Percentiles rank a stretch among this genome's conserved stretches.
Evolutionary conservation across 345 rosid species (phyloP).

Genomic region (Trapa incisa): DNA sequence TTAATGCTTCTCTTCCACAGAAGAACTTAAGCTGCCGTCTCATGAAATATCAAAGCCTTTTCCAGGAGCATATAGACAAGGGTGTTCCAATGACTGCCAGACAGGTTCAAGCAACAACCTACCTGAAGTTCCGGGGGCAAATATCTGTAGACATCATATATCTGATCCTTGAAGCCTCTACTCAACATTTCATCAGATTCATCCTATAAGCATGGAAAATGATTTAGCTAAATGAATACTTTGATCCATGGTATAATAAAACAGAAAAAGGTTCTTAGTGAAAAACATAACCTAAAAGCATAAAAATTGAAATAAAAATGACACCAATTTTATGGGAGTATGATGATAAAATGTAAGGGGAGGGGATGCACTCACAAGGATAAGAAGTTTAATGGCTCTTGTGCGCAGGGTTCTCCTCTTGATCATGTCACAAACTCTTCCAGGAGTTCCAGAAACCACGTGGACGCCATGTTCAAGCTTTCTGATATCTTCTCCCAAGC

Average conservation of each 20-base stretch:
- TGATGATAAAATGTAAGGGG: neutral
- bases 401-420: conserved; percentile 90
- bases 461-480: conserved; percentile 57
- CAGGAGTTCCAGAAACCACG: conserved; percentile 94
- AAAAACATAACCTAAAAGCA: neutral
- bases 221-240: neutral
- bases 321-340: neutral
- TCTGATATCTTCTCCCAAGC: conserved; percentile 92
- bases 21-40: neutral
- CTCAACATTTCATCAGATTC: conserved; percentile 98
- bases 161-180: conserved; percentile 98
- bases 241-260: neutral
- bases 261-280: neutral
- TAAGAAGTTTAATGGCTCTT: conserved; percentile 41
- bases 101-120: neutral
- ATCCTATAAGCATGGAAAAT: conserved; percentile 24
- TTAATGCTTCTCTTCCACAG: no score
- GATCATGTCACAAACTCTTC: conserved; percentile 97
- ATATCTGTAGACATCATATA: conserved; percentile 86
- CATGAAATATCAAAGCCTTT: neutral
- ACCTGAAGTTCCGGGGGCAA: conserved; percentile 99
- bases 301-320: neutral
- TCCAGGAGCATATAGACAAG: neutral
- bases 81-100: neutral
- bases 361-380: conserved; percentile 19